Base-by-base conservation (phyloP, 1,284 basidiomycete species). In the Trichosporon faecale region DNA sequence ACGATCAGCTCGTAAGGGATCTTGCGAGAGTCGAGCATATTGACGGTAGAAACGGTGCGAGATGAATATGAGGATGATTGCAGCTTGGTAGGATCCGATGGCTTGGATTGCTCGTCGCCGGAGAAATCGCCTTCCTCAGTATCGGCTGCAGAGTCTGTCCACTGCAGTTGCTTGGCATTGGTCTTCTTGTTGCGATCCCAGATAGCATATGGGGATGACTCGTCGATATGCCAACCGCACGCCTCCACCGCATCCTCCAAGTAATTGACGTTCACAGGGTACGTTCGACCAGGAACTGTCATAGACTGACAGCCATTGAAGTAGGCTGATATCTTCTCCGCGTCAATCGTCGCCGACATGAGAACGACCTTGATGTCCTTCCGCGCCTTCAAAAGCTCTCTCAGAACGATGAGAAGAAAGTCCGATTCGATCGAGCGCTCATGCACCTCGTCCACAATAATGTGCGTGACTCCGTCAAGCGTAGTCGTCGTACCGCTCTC, bases 371-470 rank as follows among this genome's bases (percentile, higher is more conserved):
- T 96, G 65, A 99, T 86, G 76, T 96, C 90, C 61, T 90, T 88
- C 25, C 94, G 88, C 73, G 91, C 89, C 67, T 88, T 84, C 61
- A 98, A 82, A 23, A 99, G 85, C n/a, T 92, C 91, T 83, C 95
- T 95, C 69, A 99, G 86, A 9, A 98, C 94, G 77, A 99, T 95
- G 25, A 99, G 86, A 31, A 99, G 86, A 84, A 99, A 99, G 83
- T 99, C 97, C 0, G 94, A 95, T 80, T 99, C 96, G 75, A 99
- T 98, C 3, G 91, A 94, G 14, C 97, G 90, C 84, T 99, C 97
- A 79, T 99, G 94, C 65, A 94, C 79, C 67, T 81, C 78, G 44
- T 81, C 78, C 4, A 81, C 75, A 18, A 80, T 74, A 63, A 80
- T 77, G 61, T 81, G 77, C 6, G 97, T 99, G 68, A 98, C 90